These are phyloP conservation scores for Fraxinus paxiana DNA, from an alignment of 305 asterid genomes.

Conservation along the genomic window DNA sequence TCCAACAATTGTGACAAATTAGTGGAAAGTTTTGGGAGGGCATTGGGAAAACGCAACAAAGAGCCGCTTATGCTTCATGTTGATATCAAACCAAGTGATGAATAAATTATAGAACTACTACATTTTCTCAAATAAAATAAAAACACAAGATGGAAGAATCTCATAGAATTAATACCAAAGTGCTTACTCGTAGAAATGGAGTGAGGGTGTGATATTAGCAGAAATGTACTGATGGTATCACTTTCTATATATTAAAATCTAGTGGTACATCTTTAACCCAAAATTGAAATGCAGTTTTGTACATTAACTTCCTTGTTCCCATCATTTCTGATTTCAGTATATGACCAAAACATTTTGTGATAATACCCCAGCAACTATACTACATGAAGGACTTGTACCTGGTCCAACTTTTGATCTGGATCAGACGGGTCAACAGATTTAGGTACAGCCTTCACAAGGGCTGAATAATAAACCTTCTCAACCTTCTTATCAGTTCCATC, in stretches of 20 bases:
- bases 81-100: slow-evolving; percentile 8
- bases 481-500: slow-evolving; percentile 57
- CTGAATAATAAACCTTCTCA: slow-evolving; percentile 87
- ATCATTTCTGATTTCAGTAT: slow-evolving; percentile 1
- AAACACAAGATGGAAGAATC: not conserved
- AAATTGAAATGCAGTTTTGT: slow-evolving; percentile 9
- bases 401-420: slow-evolving; percentile 86
- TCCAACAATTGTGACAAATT: slow-evolving; percentile 4
- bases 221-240: not conserved
- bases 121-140: not conserved
- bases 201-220: not conserved
- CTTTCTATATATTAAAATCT: not conserved
- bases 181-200: not conserved
- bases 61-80: slow-evolving; percentile 11
- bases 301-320: slow-evolving; percentile 14
- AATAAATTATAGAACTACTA: not conserved
- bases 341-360: not conserved
- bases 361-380: not conserved
- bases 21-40: not conserved
- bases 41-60: slow-evolving; percentile 1
- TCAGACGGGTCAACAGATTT: slow-evolving; percentile 88
- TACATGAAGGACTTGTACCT: slow-evolving; percentile 43
- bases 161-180: not conserved
- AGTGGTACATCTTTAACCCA: not conserved
- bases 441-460: slow-evolving; percentile 90